Percentiles rank a stretch among this genome's conserved stretches.
These are phyloP conservation scores for Tremella mesenterica DNA, from an alignment of 768 basidiomycete genomes.

Conservation along the genomic window DNA sequence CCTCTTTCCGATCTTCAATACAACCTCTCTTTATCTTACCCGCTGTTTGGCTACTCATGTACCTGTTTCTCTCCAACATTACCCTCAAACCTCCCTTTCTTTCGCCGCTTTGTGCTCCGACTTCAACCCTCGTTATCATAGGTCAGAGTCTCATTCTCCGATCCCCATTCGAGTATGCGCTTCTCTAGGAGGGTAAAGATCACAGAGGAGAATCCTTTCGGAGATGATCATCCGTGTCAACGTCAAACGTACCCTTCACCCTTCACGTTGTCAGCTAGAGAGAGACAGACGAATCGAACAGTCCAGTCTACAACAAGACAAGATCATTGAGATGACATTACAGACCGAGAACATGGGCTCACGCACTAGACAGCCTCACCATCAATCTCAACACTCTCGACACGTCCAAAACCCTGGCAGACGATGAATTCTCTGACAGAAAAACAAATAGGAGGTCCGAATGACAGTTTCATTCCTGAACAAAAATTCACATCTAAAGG, in stretches of 20 bases:
- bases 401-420: slow-evolving; percentile 4
- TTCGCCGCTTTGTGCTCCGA: neutral
- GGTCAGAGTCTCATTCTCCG: too few species aligned
- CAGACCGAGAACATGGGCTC: neutral
- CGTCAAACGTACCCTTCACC: neutral
- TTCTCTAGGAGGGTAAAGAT: too few species aligned
- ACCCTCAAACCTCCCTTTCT: neutral
- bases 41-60: neutral
- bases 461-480: too few species aligned
- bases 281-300: too few species aligned
- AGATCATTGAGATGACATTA: too few species aligned
- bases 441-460: too few species aligned
- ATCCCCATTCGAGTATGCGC: too few species aligned
- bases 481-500: too few species aligned
- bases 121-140: neutral
- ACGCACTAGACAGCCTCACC: slow-evolving; percentile 3
- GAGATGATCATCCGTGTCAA: neutral
- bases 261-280: too few species aligned
- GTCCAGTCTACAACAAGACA: too few species aligned
- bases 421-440: too few species aligned
- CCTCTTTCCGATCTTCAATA: neutral
- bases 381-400: neutral
- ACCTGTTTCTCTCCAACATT: neutral
- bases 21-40: neutral
- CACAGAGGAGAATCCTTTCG: too few species aligned